Conservation (phyloP, 306 rosid species). For the Vachellia collinsii region DNA sequence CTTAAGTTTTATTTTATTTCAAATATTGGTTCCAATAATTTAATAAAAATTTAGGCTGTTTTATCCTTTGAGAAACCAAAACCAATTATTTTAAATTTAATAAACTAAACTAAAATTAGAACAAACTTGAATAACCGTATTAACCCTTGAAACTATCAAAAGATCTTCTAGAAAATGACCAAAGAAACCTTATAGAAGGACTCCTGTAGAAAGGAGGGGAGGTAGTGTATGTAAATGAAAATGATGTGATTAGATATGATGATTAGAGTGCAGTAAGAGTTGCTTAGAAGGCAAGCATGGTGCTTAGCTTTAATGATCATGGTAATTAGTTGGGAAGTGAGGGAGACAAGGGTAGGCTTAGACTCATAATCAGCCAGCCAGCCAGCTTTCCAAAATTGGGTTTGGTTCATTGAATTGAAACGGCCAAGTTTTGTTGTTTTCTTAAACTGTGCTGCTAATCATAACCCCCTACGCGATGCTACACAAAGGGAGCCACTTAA, state of each 20-base stretch:
- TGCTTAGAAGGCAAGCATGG: constrained; percentile 62
- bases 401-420: constrained; percentile 41
- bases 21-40: no score
- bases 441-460: constrained; percentile 30
- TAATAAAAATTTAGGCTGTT: no score
- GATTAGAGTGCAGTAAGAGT: constrained; percentile 9
- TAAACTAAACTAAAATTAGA: no score
- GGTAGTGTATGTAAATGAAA: neutral
- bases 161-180: no score
- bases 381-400: constrained; percentile 46
- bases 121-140: no score
- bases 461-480: constrained; percentile 36
- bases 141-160: no score
- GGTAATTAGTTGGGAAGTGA: constrained; percentile 30
- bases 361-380: neutral
- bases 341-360: neutral
- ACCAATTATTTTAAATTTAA: no score
- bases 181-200: no score
- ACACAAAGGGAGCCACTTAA: neutral
- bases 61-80: no score
- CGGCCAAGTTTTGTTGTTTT: constrained; percentile 49
- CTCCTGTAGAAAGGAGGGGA: no score
- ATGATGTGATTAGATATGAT: neutral
- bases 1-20: no score
- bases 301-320: constrained; percentile 38